Evolutionary conservation across 768 basidiomycete species (phyloP).

Genomic region (Lentinus tigrinus): DNA sequence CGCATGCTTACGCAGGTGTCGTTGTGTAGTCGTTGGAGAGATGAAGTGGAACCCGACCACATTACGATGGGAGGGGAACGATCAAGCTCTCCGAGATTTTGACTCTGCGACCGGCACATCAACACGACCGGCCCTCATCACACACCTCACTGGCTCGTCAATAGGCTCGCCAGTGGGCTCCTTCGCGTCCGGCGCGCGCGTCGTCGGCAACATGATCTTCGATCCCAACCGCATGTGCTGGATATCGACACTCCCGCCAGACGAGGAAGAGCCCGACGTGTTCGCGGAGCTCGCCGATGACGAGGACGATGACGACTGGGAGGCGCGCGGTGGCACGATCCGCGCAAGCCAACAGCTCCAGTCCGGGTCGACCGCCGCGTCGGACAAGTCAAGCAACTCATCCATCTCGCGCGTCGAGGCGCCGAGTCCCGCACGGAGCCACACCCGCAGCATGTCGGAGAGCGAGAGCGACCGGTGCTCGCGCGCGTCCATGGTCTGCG

Average conservation of each 20-base stretch:
- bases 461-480: constrained; percentile 80
- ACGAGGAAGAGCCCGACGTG: constrained; percentile 94
- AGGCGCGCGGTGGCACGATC: constrained; percentile 77
- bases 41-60: constrained; percentile 96
- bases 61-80: constrained; percentile 97
- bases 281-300: constrained; percentile 92
- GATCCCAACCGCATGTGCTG: constrained; percentile 95
- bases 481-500: constrained; percentile 73
- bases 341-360: constrained; percentile 49
- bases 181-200: constrained; percentile 74
- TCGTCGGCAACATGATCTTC: constrained; percentile 98
- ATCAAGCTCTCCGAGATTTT: constrained; percentile 86
- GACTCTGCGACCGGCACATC: constrained; percentile 78
- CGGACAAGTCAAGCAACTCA: constrained; percentile 30
- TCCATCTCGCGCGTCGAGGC: constrained; percentile 28
- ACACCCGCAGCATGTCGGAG: constrained; percentile 68
- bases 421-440: constrained; percentile 60
- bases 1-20: neutral
- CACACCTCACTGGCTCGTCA: constrained; percentile 87
- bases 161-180: constrained; percentile 76
- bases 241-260: constrained; percentile 82
- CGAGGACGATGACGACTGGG: constrained; percentile 79
- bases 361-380: constrained; percentile 19
- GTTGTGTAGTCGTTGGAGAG: constrained; percentile 74
- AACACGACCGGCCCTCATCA: constrained; percentile 92